Evolutionary conservation across 441 rosid species (phyloP), one percentile per base, ranked within the genome.

Genomic region (Gossypium lobatum): DNA sequence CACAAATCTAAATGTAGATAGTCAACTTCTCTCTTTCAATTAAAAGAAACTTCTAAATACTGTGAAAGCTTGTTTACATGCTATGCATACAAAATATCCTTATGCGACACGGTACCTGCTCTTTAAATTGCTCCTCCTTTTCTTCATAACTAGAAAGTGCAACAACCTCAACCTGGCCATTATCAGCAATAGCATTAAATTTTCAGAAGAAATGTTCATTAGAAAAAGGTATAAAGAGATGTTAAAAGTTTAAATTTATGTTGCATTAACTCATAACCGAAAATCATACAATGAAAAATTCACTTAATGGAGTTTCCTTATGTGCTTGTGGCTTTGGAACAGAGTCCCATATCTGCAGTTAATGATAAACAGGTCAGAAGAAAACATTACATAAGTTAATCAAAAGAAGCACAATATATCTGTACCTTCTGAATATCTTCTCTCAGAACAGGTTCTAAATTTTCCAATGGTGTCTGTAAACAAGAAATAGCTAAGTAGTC

Each of bases 81-180:
- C 53, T 64, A 18, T 10, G 17, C 18, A 37, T 63, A 37, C n/a
- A 8, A 48, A 17, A 34, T 37, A 48, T 37, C 48, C 68, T 37
- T 34, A 18, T 17, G 26, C 10, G 8, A 70, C 6, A 60, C 42
- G 16, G 50, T 73, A 95, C 99, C 98, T 96, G 99, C 87, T 94
- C 98, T 82, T 75, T 86, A 80, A 96, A 96, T 72, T 82, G 98
- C 78, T 92, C 95, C 80, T 96, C 99, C 83, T 96, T 94, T 87
- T 96, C 98, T 85, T 96, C 99, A 77, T 55, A 96, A 88, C 99
- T 96, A 82, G 95, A 90, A 72, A 96, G 97, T 21, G 98, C 99
- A 83, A 87, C 92, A 72, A 96, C 98, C 83, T 96, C 93, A 81
- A 96, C 99, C 99, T 96, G 87, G 65, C 69, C 76, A 77, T 61